These are phyloP conservation scores for Saccharomycopsis javanensis DNA, from an alignment of 805 yeast genomes.

Conservation along the genomic window DNA sequence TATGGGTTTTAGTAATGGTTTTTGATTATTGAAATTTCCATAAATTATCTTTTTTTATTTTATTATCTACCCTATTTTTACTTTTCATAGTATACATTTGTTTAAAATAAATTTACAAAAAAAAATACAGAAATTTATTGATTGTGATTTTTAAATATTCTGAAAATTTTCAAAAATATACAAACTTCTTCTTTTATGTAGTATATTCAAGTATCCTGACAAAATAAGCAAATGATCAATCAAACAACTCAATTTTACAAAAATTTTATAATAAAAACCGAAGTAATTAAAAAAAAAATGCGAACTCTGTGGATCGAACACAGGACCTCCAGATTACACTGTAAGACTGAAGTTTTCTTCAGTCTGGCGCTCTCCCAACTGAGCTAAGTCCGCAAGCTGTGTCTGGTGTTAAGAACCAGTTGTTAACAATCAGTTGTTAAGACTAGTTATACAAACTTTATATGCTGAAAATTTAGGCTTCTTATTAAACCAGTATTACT, in stretches of 20 bases:
- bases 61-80: background rate
- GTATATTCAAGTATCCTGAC: no score
- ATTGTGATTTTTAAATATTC: background rate
- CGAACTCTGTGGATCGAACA: conserved; percentile 79
- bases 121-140: background rate
- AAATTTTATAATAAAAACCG: background rate
- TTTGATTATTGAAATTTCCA: conserved; percentile 19
- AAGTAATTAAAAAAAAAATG: conserved; percentile 26
- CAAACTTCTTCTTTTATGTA: no score
- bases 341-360: conserved; percentile 8
- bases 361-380: conserved; percentile 21
- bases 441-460: no score
- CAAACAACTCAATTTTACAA: conserved; percentile 24
- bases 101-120: background rate
- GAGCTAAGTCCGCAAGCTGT: conserved; percentile 17
- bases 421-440: background rate
- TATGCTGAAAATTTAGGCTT: no score
- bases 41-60: background rate
- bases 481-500: no score
- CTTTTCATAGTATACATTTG: background rate
- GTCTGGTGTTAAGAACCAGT: no score
- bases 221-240: no score
- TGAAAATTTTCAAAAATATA: background rate
- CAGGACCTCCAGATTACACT: conserved; percentile 67
- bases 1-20: conserved; percentile 55